A percentile compares a stretch with the other conserved stretches of the same genome.
phyloP scores from a whole-genome alignment of 2,329 filamentous ascomycete genomes.

The Ambrosiella beaveri region DNA sequence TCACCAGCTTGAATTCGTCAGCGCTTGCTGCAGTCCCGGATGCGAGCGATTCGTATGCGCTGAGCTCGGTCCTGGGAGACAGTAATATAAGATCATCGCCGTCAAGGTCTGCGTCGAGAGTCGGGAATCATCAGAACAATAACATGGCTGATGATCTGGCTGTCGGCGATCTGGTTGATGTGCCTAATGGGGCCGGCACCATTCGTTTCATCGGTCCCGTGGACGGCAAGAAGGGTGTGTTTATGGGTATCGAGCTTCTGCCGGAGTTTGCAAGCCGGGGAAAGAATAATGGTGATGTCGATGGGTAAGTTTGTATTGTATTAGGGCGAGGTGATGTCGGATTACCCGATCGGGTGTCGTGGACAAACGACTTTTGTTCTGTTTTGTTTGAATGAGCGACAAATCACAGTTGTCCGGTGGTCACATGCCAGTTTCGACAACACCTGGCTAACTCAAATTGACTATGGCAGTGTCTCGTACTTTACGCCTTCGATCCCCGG shows the following conservation, averaged over 20 bases:
- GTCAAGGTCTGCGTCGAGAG: neutral
- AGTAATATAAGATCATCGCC: neutral
- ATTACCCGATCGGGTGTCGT: neutral
- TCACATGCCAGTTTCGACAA: no score
- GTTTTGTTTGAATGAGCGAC: no score
- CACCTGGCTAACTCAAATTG: no score
- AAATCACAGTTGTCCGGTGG: no score
- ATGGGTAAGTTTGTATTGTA: conserved; percentile 46
- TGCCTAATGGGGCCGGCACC: conserved; percentile 70
- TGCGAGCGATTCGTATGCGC: conserved; percentile 45
- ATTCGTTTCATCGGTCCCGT: conserved; percentile 81
- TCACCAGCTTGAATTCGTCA: conserved; percentile 48
- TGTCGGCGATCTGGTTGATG: conserved; percentile 73
- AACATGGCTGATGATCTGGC: conserved; percentile 32
- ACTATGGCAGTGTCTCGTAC: conserved; percentile 43
- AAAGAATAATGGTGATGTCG: conserved; percentile 93
- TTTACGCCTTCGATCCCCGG: conserved; percentile 64
- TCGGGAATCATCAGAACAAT: conserved; percentile 21
- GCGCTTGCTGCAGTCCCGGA: conserved; percentile 49
- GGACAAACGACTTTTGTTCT: no score
- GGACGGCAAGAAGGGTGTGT: conserved; percentile 73
- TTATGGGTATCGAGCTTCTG: conserved; percentile 81
- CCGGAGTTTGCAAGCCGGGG: conserved; percentile 64
- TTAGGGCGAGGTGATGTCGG: neutral
- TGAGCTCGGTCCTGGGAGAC: conserved; percentile 26